These are phyloP conservation scores for Ambrosia artemisiifolia DNA, from an alignment of 129 eudicot species.

Conservation along the genomic window DNA sequence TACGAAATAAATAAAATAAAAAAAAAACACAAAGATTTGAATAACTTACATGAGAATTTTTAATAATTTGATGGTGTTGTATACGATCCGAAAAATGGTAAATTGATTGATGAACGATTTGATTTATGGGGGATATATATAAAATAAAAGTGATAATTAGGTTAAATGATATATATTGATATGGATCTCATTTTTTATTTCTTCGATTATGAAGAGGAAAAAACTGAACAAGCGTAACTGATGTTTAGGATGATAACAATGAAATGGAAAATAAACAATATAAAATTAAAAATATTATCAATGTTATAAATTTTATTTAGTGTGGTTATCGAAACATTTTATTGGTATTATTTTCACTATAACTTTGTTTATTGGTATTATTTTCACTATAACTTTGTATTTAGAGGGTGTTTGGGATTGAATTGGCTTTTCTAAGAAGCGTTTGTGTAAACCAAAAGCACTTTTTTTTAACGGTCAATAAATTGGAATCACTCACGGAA, in stretches of 20 bases:
- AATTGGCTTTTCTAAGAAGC: no score
- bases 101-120: background rate
- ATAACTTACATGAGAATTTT: conserved; percentile 24
- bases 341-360: no score
- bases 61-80: conserved; percentile 15
- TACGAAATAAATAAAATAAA: background rate
- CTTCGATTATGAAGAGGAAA: conserved; percentile 11
- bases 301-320: background rate
- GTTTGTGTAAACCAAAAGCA: no score
- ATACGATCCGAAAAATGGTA: conserved; percentile 9
- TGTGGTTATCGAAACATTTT: no score
- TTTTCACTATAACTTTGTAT: no score
- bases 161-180: background rate
- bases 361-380: no score
- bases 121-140: conserved; percentile 3
- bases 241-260: conserved; percentile 14
- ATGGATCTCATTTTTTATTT: conserved; percentile 5
- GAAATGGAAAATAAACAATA: background rate
- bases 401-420: no score
- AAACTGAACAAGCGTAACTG: conserved; percentile 18
- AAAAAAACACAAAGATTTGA: background rate
- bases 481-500: no score
- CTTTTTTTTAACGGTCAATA: no score
- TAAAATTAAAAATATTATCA: background rate
- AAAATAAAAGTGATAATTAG: background rate